Conservation (phyloP, 2,329 filamentous ascomycete species). For the Neurospora crassa region DNA sequence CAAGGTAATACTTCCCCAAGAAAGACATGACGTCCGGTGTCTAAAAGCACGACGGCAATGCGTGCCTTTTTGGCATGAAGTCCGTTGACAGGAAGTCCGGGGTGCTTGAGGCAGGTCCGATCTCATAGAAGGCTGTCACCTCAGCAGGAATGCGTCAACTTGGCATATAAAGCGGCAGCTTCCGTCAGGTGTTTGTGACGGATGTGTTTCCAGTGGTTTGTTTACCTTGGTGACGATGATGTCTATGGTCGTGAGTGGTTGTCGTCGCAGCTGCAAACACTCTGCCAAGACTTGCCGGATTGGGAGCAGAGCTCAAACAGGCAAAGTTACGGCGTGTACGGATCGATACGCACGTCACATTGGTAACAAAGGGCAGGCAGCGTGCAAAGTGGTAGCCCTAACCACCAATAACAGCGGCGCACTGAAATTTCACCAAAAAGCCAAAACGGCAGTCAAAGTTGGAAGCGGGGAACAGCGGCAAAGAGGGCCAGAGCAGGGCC, state of each 20-base stretch:
- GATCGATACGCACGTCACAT: background rate
- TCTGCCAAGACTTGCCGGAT: background rate
- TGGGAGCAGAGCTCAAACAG: background rate
- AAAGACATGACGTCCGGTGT: background rate
- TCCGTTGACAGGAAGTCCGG: background rate
- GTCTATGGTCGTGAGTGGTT: background rate
- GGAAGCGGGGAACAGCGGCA: background rate
- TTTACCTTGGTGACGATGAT: background rate
- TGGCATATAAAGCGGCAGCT: background rate
- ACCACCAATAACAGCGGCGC: background rate
- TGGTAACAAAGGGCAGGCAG: background rate
- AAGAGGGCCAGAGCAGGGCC: background rate
- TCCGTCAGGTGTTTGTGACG: background rate
- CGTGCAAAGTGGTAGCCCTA: background rate
- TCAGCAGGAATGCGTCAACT: background rate
- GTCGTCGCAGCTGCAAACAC: background rate
- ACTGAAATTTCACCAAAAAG: background rate
- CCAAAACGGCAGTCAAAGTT: background rate
- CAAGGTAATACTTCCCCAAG: background rate
- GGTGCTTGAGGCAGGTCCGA: background rate
- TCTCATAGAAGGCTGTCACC: background rate
- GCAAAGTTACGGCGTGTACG: background rate
- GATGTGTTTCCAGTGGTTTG: background rate
- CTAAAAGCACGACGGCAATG: background rate
- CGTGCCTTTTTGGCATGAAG: background rate